Conservation (phyloP, 352 stramenopile species). For the Halophytophthora batemanensis region DNA sequence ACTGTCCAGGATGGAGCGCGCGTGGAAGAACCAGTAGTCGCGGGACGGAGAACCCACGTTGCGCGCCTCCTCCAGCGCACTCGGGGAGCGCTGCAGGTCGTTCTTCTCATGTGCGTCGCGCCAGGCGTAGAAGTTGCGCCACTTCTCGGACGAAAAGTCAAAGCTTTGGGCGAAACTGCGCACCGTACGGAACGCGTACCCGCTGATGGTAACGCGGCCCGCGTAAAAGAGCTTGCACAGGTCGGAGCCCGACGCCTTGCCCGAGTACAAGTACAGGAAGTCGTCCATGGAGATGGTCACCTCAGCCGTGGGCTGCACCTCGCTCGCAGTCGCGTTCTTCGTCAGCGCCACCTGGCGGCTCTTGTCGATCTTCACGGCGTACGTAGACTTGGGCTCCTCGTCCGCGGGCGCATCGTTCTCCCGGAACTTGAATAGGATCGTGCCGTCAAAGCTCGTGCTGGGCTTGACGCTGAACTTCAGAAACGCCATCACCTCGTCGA, state of each 20-base stretch:
- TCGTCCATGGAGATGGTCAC: slow-evolving; percentile 85
- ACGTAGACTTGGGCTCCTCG: slow-evolving; percentile 49
- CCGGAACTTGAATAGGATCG: slow-evolving; percentile 86
- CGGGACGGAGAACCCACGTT: slow-evolving; percentile 57
- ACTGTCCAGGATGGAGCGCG: slow-evolving; percentile 48
- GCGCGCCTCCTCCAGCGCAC: slow-evolving; percentile 31
- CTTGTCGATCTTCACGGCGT: slow-evolving; percentile 62
- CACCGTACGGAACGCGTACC: slow-evolving; percentile 79
- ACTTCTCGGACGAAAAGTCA: slow-evolving; percentile 82
- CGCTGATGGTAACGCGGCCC: slow-evolving; percentile 69
- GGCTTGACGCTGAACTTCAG: slow-evolving; percentile 81
- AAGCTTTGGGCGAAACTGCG: slow-evolving; percentile 84
- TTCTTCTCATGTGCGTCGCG: slow-evolving; percentile 37
- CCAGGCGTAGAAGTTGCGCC: slow-evolving; percentile 74
- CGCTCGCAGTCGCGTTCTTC: slow-evolving; percentile 46
- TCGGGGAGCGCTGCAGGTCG: slow-evolving; percentile 25
- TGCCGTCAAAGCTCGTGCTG: slow-evolving; percentile 64
- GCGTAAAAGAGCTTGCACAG: slow-evolving; percentile 81
- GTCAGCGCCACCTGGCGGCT: slow-evolving; percentile 43
- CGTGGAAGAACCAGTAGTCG: slow-evolving; percentile 76
- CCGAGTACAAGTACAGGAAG: slow-evolving; percentile 85
- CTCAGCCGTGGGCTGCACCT: slow-evolving; percentile 61
- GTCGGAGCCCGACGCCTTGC: slow-evolving; percentile 75
- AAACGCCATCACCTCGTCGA: slow-evolving; percentile 88
- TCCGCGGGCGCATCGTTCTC: slow-evolving; percentile 27